phyloP scores from a whole-genome alignment of 108 stramenopile genomes.

The Epipyxis sp. region DNA sequence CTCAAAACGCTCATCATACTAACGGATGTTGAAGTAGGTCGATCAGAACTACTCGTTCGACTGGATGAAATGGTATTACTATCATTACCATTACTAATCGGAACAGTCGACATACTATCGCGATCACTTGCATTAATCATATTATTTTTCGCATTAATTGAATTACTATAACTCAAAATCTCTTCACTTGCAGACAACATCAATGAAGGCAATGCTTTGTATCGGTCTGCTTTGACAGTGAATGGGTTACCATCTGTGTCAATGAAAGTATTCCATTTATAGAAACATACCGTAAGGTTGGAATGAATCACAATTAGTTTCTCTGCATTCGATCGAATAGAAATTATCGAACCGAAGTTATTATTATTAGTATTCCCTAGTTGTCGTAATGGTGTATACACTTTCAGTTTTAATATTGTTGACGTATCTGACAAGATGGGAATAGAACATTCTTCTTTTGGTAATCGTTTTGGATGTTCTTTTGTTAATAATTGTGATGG shows the following conservation, averaged over 20 bases:
- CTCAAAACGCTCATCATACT: no score
- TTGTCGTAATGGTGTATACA: no score
- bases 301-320: neutral
- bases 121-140: no score
- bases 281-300: slow-evolving; percentile 1
- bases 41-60: no score
- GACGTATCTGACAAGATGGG: neutral
- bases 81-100: no score
- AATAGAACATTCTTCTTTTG: slow-evolving; percentile 34
- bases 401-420: neutral
- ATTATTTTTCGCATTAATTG: no score
- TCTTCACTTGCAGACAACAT: neutral
- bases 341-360: neutral
- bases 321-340: slow-evolving; percentile 3
- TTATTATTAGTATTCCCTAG: no score
- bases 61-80: no score
- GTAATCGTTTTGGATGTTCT: slow-evolving; percentile 55
- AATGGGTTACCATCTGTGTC: slow-evolving; percentile 19
- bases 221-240: neutral
- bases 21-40: no score
- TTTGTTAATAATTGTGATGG: slow-evolving; percentile 75
- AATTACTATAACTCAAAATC: no score
- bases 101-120: no score
- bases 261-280: neutral
- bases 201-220: neutral